Base-by-base conservation (phyloP, 805 yeast genomes). In the Spathaspora gorwiae region DNA sequence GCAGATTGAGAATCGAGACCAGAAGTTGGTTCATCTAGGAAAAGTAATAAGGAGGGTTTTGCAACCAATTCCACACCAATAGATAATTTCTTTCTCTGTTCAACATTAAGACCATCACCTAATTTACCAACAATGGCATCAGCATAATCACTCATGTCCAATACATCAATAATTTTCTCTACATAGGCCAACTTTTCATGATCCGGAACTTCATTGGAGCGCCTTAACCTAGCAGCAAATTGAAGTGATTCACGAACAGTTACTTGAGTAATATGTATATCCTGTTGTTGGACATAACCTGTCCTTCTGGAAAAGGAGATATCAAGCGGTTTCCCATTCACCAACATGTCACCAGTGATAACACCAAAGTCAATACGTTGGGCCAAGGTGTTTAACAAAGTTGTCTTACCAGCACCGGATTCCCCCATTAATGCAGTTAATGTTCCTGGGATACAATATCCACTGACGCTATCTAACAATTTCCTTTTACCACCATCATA, bases 381-480 rank as follows among this genome's bases (percentile, higher is more conserved):
- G 37, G 82, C 76, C 46, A 78, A 62, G 15, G 72, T 72, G 57
- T 79, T 79, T 52, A 79, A 65, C 44, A 79, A 60, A 9, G 83
- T 79, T 9, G 83, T 79, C 53, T 79, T 79, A 56, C 84, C 83
- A 27, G 82, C 82, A 58, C 83, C 83, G n/a, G 83, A 77, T 40
- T 78, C 81, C 52, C 83, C 83, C 81, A 79, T 77, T 27, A 79
- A 59, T 10, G 84, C 84, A 19, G 83, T 79, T 55, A 79, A 59
- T 6, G 75, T 69, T 38, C 84, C 84, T 2, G 84, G 83, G 32
- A 56, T 52, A 43, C 65, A 60, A 50, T 48, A 65, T 1, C 70
- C 70, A 40, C 62, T 59, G 5, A 65, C 60, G 26, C 38, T 51
- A 26, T 58, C 62, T 65, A 75, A 54, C 62, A 78, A 57, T 43